A percentile compares a stretch with the other conserved stretches of the same genome.
Conservation (phyloP, 257 asterid genomes). For the Ehretia macrophylla region DNA sequence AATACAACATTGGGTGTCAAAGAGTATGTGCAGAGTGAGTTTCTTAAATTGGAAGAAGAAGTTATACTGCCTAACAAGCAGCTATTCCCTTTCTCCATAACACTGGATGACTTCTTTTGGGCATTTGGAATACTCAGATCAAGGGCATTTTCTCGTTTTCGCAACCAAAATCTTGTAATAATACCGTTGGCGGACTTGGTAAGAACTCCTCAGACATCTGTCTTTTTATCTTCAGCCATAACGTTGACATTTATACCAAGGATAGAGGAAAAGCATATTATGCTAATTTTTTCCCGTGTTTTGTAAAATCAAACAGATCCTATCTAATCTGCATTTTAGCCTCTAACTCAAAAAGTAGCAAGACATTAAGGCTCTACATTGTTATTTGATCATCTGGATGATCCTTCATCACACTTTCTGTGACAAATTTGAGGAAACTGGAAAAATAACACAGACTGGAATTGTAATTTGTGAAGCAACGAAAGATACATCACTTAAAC, state of each 20-base stretch:
- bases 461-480: too few relatives aligned
- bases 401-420: background rate
- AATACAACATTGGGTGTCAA: constrained; percentile 83
- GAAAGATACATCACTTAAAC: too few relatives aligned
- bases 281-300: background rate
- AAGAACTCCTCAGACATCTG: constrained; percentile 13
- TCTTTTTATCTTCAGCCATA: background rate
- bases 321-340: background rate
- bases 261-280: background rate
- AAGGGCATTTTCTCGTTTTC: constrained; percentile 80
- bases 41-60: constrained; percentile 61
- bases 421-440: too few relatives aligned
- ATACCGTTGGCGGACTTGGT: constrained; percentile 96
- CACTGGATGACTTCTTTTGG: constrained; percentile 90
- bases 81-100: constrained; percentile 67
- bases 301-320: background rate
- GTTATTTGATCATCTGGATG: background rate
- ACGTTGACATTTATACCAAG: background rate
- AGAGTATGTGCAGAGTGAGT: constrained; percentile 77
- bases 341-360: too few relatives aligned
- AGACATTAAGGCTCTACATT: background rate
- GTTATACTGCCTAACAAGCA: constrained; percentile 69
- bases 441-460: too few relatives aligned
- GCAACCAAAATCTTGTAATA: constrained; percentile 75
- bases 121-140: constrained; percentile 96